phyloP scores from a whole-genome alignment of 805 yeast genomes.

The Saccharomycopsis javanensis region DNA sequence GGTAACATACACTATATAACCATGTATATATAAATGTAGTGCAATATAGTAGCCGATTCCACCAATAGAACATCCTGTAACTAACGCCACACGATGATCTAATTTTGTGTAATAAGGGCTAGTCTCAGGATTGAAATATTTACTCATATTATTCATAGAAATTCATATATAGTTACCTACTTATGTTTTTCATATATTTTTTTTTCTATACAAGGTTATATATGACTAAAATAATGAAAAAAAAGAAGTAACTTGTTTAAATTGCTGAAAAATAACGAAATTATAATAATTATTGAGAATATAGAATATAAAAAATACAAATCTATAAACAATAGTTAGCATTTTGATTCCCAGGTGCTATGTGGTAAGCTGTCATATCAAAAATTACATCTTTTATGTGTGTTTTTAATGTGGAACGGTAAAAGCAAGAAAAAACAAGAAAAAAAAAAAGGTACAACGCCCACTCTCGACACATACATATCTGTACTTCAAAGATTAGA shows the following conservation, averaged over 20 bases:
- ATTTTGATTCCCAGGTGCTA: neutral
- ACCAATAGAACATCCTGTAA: constrained; percentile 66
- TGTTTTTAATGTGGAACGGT: neutral
- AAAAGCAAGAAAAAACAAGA: neutral
- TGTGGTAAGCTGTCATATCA: neutral
- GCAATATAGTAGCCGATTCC: constrained; percentile 77
- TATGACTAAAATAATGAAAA: neutral
- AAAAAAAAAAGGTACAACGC: neutral
- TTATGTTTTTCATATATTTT: neutral
- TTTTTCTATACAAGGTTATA: neutral
- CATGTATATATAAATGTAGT: constrained; percentile 68
- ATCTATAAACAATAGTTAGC: neutral
- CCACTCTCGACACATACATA: neutral
- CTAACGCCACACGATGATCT: constrained; percentile 54
- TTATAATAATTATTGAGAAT: too few species aligned
- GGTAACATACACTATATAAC: constrained; percentile 63
- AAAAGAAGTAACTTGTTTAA: too few species aligned
- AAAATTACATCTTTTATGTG: neutral
- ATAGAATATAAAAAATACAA: too few species aligned
- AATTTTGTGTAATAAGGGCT: constrained; percentile 43
- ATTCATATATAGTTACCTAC: neutral
- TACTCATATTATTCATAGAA: neutral
- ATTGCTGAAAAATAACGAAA: too few species aligned
- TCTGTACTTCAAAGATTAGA: neutral
- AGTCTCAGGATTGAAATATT: constrained; percentile 33